Percentiles rank a stretch among this genome's conserved stretches.
Evolutionary conservation across 768 basidiomycete genomes (phyloP).

Genomic region (Lanmaoa rubissima): DNA sequence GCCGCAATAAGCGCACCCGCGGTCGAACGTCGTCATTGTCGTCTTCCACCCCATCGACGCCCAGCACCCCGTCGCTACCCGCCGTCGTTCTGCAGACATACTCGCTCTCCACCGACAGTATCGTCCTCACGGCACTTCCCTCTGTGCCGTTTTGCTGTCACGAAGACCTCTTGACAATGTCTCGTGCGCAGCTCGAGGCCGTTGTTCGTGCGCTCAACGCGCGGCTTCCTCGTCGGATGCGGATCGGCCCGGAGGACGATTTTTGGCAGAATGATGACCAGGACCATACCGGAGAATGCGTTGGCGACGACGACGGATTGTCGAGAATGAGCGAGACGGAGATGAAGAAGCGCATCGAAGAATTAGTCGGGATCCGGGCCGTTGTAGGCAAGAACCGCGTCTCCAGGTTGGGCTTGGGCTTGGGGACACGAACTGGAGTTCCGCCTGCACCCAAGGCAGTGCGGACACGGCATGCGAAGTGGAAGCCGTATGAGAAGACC

Average conservation of each 20-base stretch:
- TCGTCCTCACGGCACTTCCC: slow-evolving; percentile 62
- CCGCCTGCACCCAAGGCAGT: slow-evolving; percentile 30
- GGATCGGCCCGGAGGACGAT: slow-evolving; percentile 44
- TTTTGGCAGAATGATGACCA: slow-evolving; percentile 9
- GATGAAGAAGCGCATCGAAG: slow-evolving; percentile 57
- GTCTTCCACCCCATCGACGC: slow-evolving; percentile 11
- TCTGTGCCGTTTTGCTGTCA: slow-evolving; percentile 69
- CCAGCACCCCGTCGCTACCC: slow-evolving; percentile 17
- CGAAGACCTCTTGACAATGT: slow-evolving; percentile 68
- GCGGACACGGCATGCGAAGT: slow-evolving; percentile 22
- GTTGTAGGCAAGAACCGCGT: slow-evolving; percentile 32
- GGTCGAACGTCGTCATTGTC: slow-evolving; percentile 6
- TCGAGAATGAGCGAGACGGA: slow-evolving; percentile 36
- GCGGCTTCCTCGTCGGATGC: slow-evolving; percentile 50
- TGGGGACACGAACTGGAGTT: slow-evolving; percentile 21
- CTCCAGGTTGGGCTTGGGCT: slow-evolving; percentile 25
- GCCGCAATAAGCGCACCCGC: slow-evolving; percentile 21
- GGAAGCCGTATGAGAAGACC: slow-evolving; percentile 17
- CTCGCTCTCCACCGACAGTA: slow-evolving; percentile 44
- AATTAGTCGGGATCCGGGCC: slow-evolving; percentile 53
- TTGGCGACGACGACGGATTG: slow-evolving; percentile 9
- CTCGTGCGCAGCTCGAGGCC: slow-evolving; percentile 46
- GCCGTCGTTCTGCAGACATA: slow-evolving; percentile 62
- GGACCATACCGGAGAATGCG: background rate
- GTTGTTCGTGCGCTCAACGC: slow-evolving; percentile 57